Conservation (phyloP, 345 rosid species). For the Eucalyptus dawsonii region DNA sequence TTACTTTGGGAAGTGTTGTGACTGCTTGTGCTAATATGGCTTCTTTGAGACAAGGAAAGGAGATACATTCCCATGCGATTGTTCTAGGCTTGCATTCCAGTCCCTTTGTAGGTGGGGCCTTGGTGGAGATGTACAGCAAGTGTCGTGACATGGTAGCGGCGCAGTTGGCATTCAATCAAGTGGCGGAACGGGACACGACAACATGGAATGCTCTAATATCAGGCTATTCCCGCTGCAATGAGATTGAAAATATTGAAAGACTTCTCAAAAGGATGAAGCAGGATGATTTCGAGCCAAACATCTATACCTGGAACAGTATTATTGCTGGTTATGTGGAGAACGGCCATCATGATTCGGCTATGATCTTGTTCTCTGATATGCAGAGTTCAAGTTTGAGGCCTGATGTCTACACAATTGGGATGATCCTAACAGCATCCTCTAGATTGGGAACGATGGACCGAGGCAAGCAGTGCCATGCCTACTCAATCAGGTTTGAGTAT, state of each 20-base stretch:
- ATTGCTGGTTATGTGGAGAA: slow-evolving; percentile 38
- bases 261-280: slow-evolving; percentile 27
- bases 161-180: slow-evolving; percentile 27
- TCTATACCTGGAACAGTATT: slow-evolving; percentile 44
- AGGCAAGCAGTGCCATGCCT: slow-evolving; percentile 42
- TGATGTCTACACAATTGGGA: slow-evolving; percentile 34
- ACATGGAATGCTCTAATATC: slow-evolving; percentile 52
- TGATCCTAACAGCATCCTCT: slow-evolving; percentile 39
- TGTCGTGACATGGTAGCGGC: slow-evolving; percentile 19
- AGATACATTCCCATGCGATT: slow-evolving; percentile 32
- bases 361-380: slow-evolving; percentile 23
- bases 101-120: slow-evolving; percentile 51
- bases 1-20: slow-evolving; percentile 50
- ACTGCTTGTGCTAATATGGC: slow-evolving; percentile 37
- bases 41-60: slow-evolving; percentile 26
- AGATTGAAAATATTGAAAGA: slow-evolving; percentile 4
- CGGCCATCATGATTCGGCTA: slow-evolving; percentile 19
- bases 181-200: slow-evolving; percentile 15
- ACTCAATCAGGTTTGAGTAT: slow-evolving; percentile 15
- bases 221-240: slow-evolving; percentile 38
- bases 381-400: slow-evolving; percentile 11
- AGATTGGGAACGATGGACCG: slow-evolving; percentile 24
- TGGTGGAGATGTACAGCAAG: slow-evolving; percentile 46
- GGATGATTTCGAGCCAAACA: slow-evolving; percentile 44
- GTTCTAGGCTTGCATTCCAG: slow-evolving; percentile 29